A percentile compares a stretch with the other conserved stretches of the same genome.
Conservation (phyloP, 345 rosid species). For the Hevea brasiliensis region DNA sequence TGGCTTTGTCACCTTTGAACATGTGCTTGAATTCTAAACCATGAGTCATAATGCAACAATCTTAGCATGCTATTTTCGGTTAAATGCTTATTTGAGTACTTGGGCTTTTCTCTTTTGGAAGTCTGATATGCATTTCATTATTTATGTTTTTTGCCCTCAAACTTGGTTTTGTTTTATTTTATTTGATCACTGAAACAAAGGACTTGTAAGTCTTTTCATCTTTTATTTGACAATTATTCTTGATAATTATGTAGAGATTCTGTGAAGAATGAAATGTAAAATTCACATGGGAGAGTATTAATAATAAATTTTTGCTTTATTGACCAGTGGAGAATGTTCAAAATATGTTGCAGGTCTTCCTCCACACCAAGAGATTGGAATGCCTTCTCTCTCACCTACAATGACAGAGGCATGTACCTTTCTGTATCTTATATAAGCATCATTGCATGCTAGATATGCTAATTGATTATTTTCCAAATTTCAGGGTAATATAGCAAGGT, state of each 20-base stretch:
- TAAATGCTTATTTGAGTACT: background rate
- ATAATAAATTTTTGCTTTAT: background rate
- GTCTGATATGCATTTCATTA: background rate
- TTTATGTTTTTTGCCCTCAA: background rate
- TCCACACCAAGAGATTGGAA: conserved; percentile 93
- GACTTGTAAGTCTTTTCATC: no score
- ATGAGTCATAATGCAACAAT: background rate
- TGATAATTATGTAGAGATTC: no score
- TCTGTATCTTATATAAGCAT: conserved; percentile 6
- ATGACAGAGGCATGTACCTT: conserved; percentile 76
- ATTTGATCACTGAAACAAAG: no score
- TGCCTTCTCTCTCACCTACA: conserved; percentile 99
- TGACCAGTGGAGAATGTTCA: background rate
- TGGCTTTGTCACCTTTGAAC: no score
- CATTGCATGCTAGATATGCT: conserved; percentile 17
- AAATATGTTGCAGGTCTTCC: conserved; percentile 70
- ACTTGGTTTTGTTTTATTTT: background rate
- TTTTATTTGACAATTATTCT: no score
- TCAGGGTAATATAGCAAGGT: conserved; percentile 93
- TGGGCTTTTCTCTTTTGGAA: background rate
- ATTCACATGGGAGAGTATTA: no score
- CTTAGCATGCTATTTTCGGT: background rate
- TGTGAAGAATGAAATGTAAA: no score
- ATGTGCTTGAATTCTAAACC: background rate
- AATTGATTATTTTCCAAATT: conserved; percentile 25